These are phyloP conservation scores for Ophiognomonia clavigignenti-juglandacearum DNA, from an alignment of 2,329 filamentous ascomycete species.

Conservation along the genomic window DNA sequence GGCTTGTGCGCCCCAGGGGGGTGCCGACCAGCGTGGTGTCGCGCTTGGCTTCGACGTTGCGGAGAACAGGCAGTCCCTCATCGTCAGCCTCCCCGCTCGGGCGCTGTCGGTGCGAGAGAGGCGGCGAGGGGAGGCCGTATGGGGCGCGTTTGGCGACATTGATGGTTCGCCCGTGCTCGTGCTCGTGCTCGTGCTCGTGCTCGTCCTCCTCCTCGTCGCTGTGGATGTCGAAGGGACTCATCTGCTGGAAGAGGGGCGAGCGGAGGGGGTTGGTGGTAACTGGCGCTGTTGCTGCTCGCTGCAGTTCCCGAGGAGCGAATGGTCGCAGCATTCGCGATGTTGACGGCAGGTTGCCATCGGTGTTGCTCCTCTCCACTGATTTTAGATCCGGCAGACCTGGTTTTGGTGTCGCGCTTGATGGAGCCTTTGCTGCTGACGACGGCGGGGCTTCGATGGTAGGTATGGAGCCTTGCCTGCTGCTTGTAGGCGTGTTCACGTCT, in stretches of 20 bases:
- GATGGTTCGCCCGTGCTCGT: background rate
- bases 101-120: constrained; percentile 31
- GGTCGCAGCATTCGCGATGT: background rate
- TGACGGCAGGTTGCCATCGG: background rate
- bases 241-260: constrained; percentile 13
- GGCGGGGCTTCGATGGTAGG: background rate
- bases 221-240: constrained; percentile 3
- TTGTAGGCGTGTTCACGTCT: background rate
- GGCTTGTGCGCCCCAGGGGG: constrained; percentile 41
- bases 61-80: constrained; percentile 37
- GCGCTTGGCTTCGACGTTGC: constrained; percentile 43
- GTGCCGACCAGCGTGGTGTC: constrained; percentile 44
- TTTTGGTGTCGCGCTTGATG: background rate
- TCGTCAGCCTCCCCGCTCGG: constrained; percentile 21
- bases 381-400: background rate
- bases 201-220: background rate
- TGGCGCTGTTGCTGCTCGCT: constrained; percentile 8
- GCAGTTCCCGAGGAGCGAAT: background rate
- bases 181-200: background rate
- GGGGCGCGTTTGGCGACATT: constrained; percentile 5
- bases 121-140: constrained; percentile 27
- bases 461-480: background rate
- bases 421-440: background rate
- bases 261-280: background rate
- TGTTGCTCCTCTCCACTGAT: background rate